Conservation (phyloP, 805 yeast species). For the Wickerhamiella sorbophila region DNA sequence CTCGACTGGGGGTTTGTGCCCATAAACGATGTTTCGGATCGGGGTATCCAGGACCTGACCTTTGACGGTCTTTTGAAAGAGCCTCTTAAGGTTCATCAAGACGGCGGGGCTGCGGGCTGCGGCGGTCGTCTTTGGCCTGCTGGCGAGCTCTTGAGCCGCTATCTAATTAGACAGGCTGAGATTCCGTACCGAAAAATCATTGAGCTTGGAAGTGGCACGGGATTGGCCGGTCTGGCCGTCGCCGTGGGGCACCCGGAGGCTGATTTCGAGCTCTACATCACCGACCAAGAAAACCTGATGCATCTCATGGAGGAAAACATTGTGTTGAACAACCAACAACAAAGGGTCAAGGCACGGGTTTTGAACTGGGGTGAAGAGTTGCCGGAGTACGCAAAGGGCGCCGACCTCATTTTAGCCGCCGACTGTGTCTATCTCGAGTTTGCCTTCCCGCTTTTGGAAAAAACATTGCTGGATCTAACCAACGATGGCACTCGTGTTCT, state of each 20-base stretch:
- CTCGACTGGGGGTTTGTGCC: slow-evolving; percentile 26
- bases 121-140: slow-evolving; percentile 56
- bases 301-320: slow-evolving; percentile 36
- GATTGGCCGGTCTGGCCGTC: slow-evolving; percentile 35
- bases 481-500: slow-evolving; percentile 31
- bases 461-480: slow-evolving; percentile 34
- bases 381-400: slow-evolving; percentile 26
- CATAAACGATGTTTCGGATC: slow-evolving; percentile 24
- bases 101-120: slow-evolving; percentile 46
- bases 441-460: slow-evolving; percentile 39
- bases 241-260: slow-evolving; percentile 18
- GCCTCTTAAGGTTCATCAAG: slow-evolving; percentile 33
- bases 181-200: slow-evolving; percentile 23
- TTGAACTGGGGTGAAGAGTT: slow-evolving; percentile 35
- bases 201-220: slow-evolving; percentile 48
- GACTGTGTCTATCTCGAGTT: slow-evolving; percentile 45
- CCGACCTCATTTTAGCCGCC: slow-evolving; percentile 40
- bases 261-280: slow-evolving; percentile 30
- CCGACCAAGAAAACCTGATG: slow-evolving; percentile 36
- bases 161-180: slow-evolving; percentile 24
- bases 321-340: slow-evolving; percentile 27
- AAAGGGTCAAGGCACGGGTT: slow-evolving; percentile 29
- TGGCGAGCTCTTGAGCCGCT: slow-evolving; percentile 39
- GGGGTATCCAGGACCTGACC: slow-evolving; percentile 28
- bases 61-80: slow-evolving; percentile 29